Conservation (phyloP, 129 eudicot species). For the Scalesia atractyloides region DNA sequence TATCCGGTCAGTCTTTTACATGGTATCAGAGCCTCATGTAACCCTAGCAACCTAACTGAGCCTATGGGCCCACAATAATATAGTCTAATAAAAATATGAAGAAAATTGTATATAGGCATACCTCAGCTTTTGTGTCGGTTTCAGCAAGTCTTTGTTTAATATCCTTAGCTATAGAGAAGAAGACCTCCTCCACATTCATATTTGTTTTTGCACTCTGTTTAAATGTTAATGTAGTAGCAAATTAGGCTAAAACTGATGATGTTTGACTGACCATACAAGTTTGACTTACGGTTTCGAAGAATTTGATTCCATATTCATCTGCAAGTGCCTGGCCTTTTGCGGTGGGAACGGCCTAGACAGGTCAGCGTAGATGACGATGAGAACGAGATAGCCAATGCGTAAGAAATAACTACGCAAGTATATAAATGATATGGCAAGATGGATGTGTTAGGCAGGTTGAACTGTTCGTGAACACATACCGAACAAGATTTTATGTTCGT, state of each 20-base stretch:
- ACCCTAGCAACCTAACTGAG: too few relatives aligned
- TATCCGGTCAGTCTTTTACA: too few relatives aligned
- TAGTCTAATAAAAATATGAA: neutral
- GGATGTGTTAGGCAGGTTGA: neutral
- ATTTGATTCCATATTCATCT: slow-evolving; percentile 91
- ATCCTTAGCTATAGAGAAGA: slow-evolving; percentile 80
- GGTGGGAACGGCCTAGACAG: slow-evolving; percentile 81
- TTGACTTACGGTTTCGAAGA: slow-evolving; percentile 85
- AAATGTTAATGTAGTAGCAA: slow-evolving; percentile 19
- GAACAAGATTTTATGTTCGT: too few relatives aligned
- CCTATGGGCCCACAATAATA: too few relatives aligned
- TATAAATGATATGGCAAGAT: neutral
- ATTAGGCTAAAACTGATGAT: neutral
- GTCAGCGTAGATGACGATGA: slow-evolving; percentile 11
- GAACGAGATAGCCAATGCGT: neutral
- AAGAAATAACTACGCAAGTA: neutral
- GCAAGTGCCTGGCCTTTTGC: slow-evolving; percentile 95
- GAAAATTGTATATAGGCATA: slow-evolving; percentile 10
- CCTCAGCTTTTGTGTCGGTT: slow-evolving; percentile 80
- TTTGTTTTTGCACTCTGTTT: slow-evolving; percentile 89
- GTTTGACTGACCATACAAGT: neutral
- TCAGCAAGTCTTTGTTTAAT: slow-evolving; percentile 89
- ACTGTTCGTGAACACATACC: too few relatives aligned
- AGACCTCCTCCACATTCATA: slow-evolving; percentile 87
- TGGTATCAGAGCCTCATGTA: too few relatives aligned